Evolutionary conservation across 2,329 filamentous ascomycete genomes (phyloP).

Genomic region (Fusarium continuum): DNA sequence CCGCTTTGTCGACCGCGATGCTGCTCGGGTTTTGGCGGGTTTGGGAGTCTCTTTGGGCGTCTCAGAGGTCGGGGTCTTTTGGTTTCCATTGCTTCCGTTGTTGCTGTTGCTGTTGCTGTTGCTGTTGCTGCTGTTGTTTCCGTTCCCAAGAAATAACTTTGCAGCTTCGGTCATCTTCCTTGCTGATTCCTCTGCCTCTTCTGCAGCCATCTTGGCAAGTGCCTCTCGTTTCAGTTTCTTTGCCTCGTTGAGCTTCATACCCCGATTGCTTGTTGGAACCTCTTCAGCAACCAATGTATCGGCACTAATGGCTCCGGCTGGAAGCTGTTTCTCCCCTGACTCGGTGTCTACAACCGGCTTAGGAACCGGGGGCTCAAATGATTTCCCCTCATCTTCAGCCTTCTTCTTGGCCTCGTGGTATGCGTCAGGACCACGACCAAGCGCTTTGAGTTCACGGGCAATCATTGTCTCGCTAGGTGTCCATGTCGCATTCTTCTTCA

Average conservation of each 20-base stretch:
- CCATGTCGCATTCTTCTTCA: slow-evolving; percentile 94
- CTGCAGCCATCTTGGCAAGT: slow-evolving; percentile 67
- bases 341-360: slow-evolving; percentile 56
- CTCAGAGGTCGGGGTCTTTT: slow-evolving; percentile 40
- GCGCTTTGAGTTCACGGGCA: slow-evolving; percentile 75
- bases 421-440: slow-evolving; percentile 73
- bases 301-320: slow-evolving; percentile 67
- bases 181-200: slow-evolving; percentile 68
- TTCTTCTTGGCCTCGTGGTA: slow-evolving; percentile 69
- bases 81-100: slow-evolving; percentile 33
- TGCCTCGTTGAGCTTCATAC: slow-evolving; percentile 81
- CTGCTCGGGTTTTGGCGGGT: slow-evolving; percentile 44
- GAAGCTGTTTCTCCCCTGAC: slow-evolving; percentile 62
- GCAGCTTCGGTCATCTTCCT: slow-evolving; percentile 62
- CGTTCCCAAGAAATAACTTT: slow-evolving; percentile 54
- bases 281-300: slow-evolving; percentile 68
- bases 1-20: slow-evolving; percentile 53
- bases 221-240: slow-evolving; percentile 78
- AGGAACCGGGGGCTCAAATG: slow-evolving; percentile 61
- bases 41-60: slow-evolving; percentile 43
- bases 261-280: slow-evolving; percentile 72
- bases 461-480: slow-evolving; percentile 88
- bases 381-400: slow-evolving; percentile 71
- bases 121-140: slow-evolving; percentile 17
- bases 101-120: slow-evolving; percentile 14